phyloP scores from a whole-genome alignment of 805 yeast species.

The Isabelozyma pseudorhagii region DNA sequence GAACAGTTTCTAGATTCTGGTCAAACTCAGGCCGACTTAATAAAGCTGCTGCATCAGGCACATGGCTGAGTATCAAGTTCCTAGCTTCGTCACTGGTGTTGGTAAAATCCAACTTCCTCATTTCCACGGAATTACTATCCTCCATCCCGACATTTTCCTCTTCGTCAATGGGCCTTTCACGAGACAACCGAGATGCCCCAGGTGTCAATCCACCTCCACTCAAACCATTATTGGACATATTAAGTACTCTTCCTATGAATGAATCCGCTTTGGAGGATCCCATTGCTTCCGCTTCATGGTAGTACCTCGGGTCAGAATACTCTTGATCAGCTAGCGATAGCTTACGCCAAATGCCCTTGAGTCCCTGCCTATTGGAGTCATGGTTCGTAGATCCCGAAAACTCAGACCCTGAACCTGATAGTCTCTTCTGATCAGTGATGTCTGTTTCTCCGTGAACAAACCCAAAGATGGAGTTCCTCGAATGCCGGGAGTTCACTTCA shows the following conservation, averaged over 20 bases:
- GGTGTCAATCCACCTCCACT: constrained; percentile 44
- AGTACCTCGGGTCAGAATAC: constrained; percentile 12
- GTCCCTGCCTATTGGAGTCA: constrained; percentile 8
- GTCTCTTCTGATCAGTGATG: constrained; percentile 17
- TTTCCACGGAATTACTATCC: constrained; percentile 1
- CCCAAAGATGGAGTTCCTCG: constrained; percentile 2
- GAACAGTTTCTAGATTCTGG: constrained; percentile 8
- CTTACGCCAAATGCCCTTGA: constrained; percentile 29
- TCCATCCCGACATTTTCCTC: not conserved
- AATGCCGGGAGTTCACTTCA: not conserved
- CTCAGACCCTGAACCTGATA: constrained; percentile 2
- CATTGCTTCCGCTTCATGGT: not conserved
- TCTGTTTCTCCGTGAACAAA: constrained; percentile 12
- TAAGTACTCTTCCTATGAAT: constrained; percentile 35
- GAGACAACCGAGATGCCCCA: constrained; percentile 25
- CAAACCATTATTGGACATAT: constrained; percentile 19
- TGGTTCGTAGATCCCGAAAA: constrained; percentile 5
- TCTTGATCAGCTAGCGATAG: constrained; percentile 33
- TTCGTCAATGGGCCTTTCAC: constrained; percentile 3
- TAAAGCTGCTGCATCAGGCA: constrained; percentile 19
- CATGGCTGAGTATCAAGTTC: constrained; percentile 50
- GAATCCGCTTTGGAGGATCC: constrained; percentile 29
- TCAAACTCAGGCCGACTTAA: not conserved
- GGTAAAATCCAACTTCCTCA: constrained; percentile 42
- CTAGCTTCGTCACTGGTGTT: constrained; percentile 51